Conservation (phyloP, 345 rosid species). For the Dipteronia sinensis region DNA sequence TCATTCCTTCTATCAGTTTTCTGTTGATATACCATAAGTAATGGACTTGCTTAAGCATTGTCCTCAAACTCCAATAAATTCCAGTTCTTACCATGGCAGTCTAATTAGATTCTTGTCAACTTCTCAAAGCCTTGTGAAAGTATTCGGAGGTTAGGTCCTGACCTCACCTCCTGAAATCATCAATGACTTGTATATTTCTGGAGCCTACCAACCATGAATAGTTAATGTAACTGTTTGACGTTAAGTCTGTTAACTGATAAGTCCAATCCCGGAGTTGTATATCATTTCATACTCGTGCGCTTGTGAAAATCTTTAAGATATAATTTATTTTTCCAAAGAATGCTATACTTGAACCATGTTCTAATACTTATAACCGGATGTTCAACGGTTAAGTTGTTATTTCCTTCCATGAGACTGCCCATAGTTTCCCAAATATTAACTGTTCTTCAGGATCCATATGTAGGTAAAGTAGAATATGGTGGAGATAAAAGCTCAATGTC, state of each 20-base stretch:
- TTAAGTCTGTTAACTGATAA: background rate
- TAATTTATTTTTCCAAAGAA: background rate
- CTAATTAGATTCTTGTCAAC: background rate
- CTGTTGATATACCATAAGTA: background rate
- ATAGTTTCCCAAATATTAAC: constrained; percentile 31
- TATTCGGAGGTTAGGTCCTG: background rate
- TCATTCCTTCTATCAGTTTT: background rate
- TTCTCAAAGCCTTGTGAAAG: background rate
- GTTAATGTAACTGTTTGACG: background rate
- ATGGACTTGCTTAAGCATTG: background rate
- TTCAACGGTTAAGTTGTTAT: constrained; percentile 21
- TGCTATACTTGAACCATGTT: constrained; percentile 7
- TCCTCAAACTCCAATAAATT: background rate
- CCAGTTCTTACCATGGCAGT: background rate
- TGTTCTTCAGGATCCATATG: constrained; percentile 45
- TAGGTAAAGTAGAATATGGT: constrained; percentile 70
- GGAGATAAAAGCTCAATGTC: constrained; percentile 55
- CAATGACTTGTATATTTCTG: background rate
- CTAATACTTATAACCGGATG: constrained; percentile 12
- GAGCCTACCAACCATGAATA: background rate
- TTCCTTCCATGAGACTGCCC: constrained; percentile 20
- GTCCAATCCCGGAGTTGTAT: background rate
- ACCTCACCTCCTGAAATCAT: background rate
- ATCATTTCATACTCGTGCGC: background rate
- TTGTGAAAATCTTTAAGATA: background rate